Conservation (phyloP, 1,284 basidiomycete genomes). For the Ustilago crameri region DNA sequence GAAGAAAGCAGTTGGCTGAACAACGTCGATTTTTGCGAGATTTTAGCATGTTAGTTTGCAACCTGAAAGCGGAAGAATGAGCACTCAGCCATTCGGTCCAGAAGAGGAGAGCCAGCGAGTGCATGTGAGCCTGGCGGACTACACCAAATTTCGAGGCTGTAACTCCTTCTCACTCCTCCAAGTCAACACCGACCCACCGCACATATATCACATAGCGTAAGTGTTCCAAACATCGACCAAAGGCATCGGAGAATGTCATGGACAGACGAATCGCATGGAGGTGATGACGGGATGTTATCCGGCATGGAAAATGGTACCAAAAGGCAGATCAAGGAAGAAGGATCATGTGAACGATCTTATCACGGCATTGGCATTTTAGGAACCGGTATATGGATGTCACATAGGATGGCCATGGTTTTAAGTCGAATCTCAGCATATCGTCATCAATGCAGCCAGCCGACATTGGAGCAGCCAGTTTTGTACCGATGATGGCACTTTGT, state of each 20-base stretch:
- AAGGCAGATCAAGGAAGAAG: neutral
- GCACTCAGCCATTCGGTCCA: neutral
- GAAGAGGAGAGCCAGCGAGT: neutral
- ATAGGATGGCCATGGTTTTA: too few species aligned
- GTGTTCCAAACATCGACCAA: constrained; percentile 10
- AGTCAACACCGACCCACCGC: constrained; percentile 47
- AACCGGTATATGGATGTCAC: too few species aligned
- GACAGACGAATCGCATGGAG: neutral
- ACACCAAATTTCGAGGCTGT: constrained; percentile 5
- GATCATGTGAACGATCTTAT: neutral
- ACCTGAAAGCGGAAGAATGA: neutral
- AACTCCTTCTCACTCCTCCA: constrained; percentile 27
- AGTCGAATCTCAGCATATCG: too few species aligned
- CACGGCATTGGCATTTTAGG: too few species aligned
- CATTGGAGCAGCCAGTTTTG: too few species aligned
- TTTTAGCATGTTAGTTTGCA: constrained; percentile 28
- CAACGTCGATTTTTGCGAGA: neutral
- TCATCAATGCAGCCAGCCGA: too few species aligned
- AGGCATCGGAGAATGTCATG: neutral
- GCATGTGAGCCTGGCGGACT: neutral
- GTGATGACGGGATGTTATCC: neutral
- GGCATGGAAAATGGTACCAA: neutral
- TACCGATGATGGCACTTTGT: too few species aligned
- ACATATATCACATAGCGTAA: constrained; percentile 49
- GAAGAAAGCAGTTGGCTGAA: too few species aligned